Evolutionary conservation across 2,329 filamentous ascomycete species (phyloP).

Genomic region (Talaromyces amestolkiae): DNA sequence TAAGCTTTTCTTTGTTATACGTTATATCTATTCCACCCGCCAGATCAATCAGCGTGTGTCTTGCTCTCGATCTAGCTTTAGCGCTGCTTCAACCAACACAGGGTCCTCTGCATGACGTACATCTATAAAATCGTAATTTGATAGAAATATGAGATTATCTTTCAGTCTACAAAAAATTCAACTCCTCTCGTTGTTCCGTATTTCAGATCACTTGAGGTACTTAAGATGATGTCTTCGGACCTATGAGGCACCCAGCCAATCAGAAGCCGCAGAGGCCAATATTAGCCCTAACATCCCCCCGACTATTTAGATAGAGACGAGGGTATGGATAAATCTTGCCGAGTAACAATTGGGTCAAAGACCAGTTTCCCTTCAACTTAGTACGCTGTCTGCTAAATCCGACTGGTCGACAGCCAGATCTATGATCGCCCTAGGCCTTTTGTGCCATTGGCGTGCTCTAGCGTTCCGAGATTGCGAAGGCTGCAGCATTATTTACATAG

Average conservation of each 20-base stretch:
- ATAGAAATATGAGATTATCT: background rate
- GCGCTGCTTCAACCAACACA: too few relatives aligned
- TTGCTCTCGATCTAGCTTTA: too few relatives aligned
- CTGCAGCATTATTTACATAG: background rate
- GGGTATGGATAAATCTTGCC: too few relatives aligned
- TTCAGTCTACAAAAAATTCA: background rate
- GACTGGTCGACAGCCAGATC: background rate
- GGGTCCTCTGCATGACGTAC: background rate
- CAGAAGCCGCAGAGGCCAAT: background rate
- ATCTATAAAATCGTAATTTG: background rate
- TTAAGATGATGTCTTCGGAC: background rate
- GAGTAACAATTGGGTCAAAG: background rate
- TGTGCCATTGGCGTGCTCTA: background rate
- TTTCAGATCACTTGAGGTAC: background rate
- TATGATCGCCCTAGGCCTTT: background rate
- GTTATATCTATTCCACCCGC: too few relatives aligned
- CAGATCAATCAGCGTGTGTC: too few relatives aligned
- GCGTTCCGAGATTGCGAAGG: conserved; percentile 5
- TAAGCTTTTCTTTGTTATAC: too few relatives aligned
- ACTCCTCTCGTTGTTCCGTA: too few relatives aligned
- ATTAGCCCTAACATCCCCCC: background rate
- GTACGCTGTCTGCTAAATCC: background rate
- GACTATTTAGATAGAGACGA: too few relatives aligned
- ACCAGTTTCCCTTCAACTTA: background rate
- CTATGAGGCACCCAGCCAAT: background rate